Base-by-base conservation (phyloP, 495 filamentous ascomycete species). In the Collariella sp. region DNA sequence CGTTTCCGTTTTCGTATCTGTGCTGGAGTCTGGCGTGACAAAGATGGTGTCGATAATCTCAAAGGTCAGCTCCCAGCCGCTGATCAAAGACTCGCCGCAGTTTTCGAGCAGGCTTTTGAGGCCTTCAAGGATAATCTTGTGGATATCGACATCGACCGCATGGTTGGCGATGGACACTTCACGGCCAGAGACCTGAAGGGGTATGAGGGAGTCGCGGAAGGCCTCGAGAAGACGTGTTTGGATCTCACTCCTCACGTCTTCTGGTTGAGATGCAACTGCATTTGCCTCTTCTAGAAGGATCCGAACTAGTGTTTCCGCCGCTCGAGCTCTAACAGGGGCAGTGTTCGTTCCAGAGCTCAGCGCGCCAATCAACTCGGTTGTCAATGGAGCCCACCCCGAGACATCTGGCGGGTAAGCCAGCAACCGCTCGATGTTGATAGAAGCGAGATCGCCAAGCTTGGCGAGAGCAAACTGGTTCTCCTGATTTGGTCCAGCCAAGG, bases 1-100 rank as follows among this genome's bases (percentile, higher is more conserved):
- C 13, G 54, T 20, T 15, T 62, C 58, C 13, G 62, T 56, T 24
- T 61, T 49, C 18, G 7, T 51, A 36, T 64, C 70, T 26, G 61
- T 24, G 41, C 43, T 51, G 4, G 66, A 52, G 6, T 58, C 65
- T 46, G 63, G 65, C 26, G 66, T 69, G 47, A 83, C 70, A 62
- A 97, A 96, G 5, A 91, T 87, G 60, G 82, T 94, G 48, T 81
- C 80, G 51, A 96, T 87, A 50, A 96, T 83, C 45, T 84, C 83
- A 59, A 98, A 95, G 5, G 87, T 82, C 45, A 87, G 76, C 42
- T 84, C 79, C 93, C 93, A 98, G 19, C 89, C 90, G 49, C 79
- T 79, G 9, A 82, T 73, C 20, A 98, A 78, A 0, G 82, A 76
- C 58, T 97, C 93, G 2, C 91, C 93, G 62, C 85, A 91, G 54